Evolutionary conservation across 2,329 filamentous ascomycete genomes (phyloP), one percentile per base, ranked within the genome.

Genomic region (Epichloe sp.): DNA sequence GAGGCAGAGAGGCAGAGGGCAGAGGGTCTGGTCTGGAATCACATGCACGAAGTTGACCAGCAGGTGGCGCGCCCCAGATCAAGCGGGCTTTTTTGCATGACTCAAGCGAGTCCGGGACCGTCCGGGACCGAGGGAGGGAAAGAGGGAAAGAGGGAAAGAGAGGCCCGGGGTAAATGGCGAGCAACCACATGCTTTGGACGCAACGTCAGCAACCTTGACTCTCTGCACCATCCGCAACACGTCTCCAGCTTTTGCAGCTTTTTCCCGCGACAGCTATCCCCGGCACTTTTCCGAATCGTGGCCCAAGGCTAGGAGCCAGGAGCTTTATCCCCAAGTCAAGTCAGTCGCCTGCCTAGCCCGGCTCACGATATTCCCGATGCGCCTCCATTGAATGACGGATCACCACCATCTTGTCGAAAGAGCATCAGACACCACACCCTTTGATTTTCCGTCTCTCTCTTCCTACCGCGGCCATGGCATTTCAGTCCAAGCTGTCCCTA

Each of bases 401-500:
- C 26, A 31, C 26, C 26, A 31, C 8, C 26, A 31, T 31, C 26
- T 10, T 10, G 26, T 31, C 26, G 26, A 31, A 31, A 31, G 26
- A 31, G 26, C 26, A 31, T 31, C 3, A 31, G 8, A 31, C 10
- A 31, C 8, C 26, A 31, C 26, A 4, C 26, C 26, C 3, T 10
- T 31, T 10, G 26, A 31, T 10, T 31, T 3, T 31, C 1, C 26
- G 3, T 31, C 26, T 10, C 26, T n/a, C 12, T 40, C 2, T 31
- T 31, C 26, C 26, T 31, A 31, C 26, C 26, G 26, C 51, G 49
- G 60, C 57, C 57, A 91, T 91, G 86, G 85, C 84, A 54, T 80
- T 72, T 53, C 84, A 85, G 63, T 91, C 88, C 48, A 91, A 89
- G 65, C 71, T 88, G 55, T 70, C 76, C 46, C 72, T 82, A 40